phyloP scores from a whole-genome alignment of 345 rosid species.

The Euphorbia peplus region DNA sequence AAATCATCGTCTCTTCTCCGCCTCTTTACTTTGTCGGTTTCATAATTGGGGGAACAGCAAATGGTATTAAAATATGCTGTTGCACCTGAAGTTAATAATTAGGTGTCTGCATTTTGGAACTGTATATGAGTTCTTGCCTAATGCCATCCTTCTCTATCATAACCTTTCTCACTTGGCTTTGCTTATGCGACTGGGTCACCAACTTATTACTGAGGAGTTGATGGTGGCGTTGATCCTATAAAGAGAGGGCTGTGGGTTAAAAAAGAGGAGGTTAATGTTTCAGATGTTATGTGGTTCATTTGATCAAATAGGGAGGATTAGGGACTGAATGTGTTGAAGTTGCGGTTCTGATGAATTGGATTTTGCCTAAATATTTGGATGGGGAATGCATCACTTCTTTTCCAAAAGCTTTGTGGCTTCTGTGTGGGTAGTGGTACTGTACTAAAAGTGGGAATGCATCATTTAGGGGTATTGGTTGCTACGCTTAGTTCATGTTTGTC shows the following conservation, averaged over 20 bases:
- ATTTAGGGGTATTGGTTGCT: slow-evolving; percentile 8
- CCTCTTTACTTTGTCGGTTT: background rate
- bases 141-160: slow-evolving; percentile 6
- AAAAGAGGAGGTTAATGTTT: slow-evolving; percentile 2
- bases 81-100: background rate
- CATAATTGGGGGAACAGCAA: background rate
- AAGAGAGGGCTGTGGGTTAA: slow-evolving; percentile 7
- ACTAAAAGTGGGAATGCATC: too few relatives aligned
- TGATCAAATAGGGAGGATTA: slow-evolving; percentile 9
- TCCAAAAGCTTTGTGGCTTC: slow-evolving; percentile 5
- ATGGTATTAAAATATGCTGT: background rate
- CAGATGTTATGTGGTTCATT: slow-evolving; percentile 7
- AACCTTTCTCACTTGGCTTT: slow-evolving; percentile 9
- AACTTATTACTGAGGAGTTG: background rate
- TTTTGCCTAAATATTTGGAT: background rate
- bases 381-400: slow-evolving; percentile 9
- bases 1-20: background rate
- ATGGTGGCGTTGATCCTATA: slow-evolving; percentile 7
- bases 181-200: slow-evolving; percentile 4
- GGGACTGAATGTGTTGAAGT: background rate
- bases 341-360: background rate
- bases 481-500: background rate
- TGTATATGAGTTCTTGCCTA: slow-evolving; percentile 1
- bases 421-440: slow-evolving; percentile 10
- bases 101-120: slow-evolving; percentile 9